phyloP scores from a whole-genome alignment of 192 early-diverging fungal genomes.

The Coemansia aciculifera region DNA sequence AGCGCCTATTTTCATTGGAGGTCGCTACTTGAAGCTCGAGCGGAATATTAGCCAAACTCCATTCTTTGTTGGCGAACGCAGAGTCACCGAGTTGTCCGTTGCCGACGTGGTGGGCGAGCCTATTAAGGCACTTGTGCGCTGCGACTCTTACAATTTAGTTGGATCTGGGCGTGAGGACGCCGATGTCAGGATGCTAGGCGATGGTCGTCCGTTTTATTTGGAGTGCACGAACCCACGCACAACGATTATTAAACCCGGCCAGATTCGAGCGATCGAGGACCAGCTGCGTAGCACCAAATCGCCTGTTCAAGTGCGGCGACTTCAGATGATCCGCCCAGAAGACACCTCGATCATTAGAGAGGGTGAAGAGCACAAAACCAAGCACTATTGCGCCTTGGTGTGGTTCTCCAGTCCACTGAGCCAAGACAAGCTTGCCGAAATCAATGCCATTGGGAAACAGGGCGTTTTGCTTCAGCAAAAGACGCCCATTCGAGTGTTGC shows the following conservation, averaged over 20 bases:
- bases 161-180: constrained; percentile 90
- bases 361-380: constrained; percentile 74
- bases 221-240: constrained; percentile 80
- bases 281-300: constrained; percentile 46
- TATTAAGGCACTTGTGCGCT: constrained; percentile 58
- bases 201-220: constrained; percentile 89
- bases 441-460: constrained; percentile 55
- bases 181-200: constrained; percentile 92
- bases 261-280: constrained; percentile 54
- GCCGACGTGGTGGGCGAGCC: constrained; percentile 72
- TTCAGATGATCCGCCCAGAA: constrained; percentile 52
- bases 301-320: constrained; percentile 57
- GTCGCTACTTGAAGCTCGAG: constrained; percentile 71
- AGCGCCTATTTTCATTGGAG: constrained; percentile 64
- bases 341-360: constrained; percentile 68
- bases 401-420: constrained; percentile 64
- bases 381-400: constrained; percentile 69
- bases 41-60: constrained; percentile 84
- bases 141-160: constrained; percentile 75
- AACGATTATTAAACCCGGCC: constrained; percentile 33
- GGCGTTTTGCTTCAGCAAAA: constrained; percentile 63
- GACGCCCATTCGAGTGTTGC: constrained; percentile 73
- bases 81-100: constrained; percentile 74
- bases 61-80: constrained; percentile 70
- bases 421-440: constrained; percentile 53